These are phyloP conservation scores for Volutella citrinella DNA, from an alignment of 2,329 filamentous ascomycete species.

Conservation along the genomic window DNA sequence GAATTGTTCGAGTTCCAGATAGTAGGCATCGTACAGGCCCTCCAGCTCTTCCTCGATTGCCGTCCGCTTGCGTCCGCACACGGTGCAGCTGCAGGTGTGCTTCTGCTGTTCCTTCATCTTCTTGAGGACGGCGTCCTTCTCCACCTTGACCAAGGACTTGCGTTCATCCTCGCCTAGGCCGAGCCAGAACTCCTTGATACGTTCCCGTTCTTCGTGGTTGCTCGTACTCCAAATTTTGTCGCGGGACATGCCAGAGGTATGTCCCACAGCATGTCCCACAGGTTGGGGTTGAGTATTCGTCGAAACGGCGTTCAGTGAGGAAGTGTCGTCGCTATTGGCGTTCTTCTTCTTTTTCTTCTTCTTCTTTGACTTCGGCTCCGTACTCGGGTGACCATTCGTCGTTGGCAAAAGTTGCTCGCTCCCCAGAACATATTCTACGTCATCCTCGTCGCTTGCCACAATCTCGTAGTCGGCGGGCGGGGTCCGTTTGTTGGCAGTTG, in stretches of 20 bases:
- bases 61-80: conserved; percentile 92
- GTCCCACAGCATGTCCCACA: conserved; percentile 29
- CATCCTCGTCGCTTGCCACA: conserved; percentile 55
- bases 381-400: conserved; percentile 27
- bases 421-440: conserved; percentile 40
- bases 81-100: conserved; percentile 96
- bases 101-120: conserved; percentile 99
- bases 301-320: conserved; percentile 15
- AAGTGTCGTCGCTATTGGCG: conserved; percentile 20
- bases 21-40: conserved; percentile 97
- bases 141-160: conserved; percentile 92
- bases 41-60: conserved; percentile 98
- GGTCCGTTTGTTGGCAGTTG: too few relatives aligned
- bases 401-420: conserved; percentile 26
- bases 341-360: conserved; percentile 67
- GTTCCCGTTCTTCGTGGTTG: conserved; percentile 88
- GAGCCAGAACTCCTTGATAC: conserved; percentile 98
- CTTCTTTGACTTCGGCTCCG: conserved; percentile 51
- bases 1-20: conserved; percentile 96
- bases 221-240: conserved; percentile 98
- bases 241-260: conserved; percentile 53
- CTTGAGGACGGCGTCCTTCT: conserved; percentile 94
- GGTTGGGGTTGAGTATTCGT: conserved; percentile 16
- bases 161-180: conserved; percentile 91
- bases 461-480: conserved; percentile 44